phyloP scores from a whole-genome alignment of 2,329 filamentous ascomycete genomes.

The Phaeosphaeriaceae sp. region DNA sequence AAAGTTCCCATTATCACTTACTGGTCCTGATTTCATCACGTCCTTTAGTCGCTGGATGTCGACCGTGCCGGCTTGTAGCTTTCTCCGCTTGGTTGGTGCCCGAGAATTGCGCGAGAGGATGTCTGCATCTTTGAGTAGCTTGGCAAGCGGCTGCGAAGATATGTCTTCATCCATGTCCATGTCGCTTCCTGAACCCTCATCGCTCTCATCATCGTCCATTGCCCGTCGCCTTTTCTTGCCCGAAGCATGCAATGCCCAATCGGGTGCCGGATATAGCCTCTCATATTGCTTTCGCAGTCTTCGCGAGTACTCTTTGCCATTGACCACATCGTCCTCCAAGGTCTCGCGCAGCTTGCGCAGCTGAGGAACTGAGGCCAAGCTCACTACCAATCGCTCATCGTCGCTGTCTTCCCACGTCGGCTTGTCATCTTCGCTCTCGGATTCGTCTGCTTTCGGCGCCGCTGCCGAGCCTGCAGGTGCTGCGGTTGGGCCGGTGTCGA shows the following conservation, averaged over 20 bases:
- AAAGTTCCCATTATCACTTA: constrained; percentile 42
- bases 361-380: constrained; percentile 76
- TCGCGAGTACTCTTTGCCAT: constrained; percentile 82
- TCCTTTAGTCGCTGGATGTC: constrained; percentile 91
- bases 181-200: constrained; percentile 64
- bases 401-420: constrained; percentile 94
- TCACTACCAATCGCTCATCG: constrained; percentile 86
- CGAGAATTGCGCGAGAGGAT: constrained; percentile 65
- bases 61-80: constrained; percentile 84
- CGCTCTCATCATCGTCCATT: constrained; percentile 49
- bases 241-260: constrained; percentile 64
- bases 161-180: constrained; percentile 59
- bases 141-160: constrained; percentile 79
- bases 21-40: constrained; percentile 77
- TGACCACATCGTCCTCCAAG: constrained; percentile 86
- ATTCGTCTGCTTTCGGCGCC: constrained; percentile 50
- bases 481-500: constrained; percentile 70
- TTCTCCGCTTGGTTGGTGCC: constrained; percentile 66
- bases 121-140: constrained; percentile 77
- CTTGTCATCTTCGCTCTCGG: constrained; percentile 50
- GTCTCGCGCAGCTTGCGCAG: constrained; percentile 83
- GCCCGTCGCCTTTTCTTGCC: constrained; percentile 58
- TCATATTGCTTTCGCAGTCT: constrained; percentile 81
- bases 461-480: constrained; percentile 51
- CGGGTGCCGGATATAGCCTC: constrained; percentile 67